Evolutionary conservation across 2,329 filamentous ascomycete genomes (phyloP).

Genomic region (Ascochyta clinopodiicola): DNA sequence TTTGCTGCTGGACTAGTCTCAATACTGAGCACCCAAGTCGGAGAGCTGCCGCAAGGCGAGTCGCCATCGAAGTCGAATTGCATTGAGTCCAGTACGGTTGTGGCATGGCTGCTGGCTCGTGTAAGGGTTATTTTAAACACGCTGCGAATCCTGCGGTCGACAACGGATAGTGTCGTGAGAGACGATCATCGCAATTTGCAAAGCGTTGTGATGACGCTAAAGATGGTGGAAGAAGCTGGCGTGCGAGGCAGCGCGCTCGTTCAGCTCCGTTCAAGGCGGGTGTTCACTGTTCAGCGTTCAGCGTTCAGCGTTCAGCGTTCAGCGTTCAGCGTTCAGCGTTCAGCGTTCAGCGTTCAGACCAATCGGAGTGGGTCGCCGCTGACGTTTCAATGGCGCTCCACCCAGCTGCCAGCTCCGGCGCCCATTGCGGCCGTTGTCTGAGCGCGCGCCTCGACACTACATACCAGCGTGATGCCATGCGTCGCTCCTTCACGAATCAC

Average conservation of each 20-base stretch:
- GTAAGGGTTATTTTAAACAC: slow-evolving; percentile 20
- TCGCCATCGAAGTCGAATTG: slow-evolving; percentile 10
- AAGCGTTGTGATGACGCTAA: not conserved
- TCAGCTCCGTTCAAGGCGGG: slow-evolving; percentile 5
- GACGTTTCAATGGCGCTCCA: slow-evolving; percentile 6
- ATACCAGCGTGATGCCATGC: slow-evolving; percentile 17
- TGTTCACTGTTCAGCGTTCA: slow-evolving; percentile 16
- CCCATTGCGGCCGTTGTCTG: slow-evolving; percentile 21
- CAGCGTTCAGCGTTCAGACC: too few relatives aligned
- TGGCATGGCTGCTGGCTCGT: slow-evolving; percentile 12
- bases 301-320: not conserved
- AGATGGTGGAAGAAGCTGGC: slow-evolving; percentile 2
- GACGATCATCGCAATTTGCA: slow-evolving; percentile 11
- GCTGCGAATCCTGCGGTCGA: slow-evolving; percentile 2
- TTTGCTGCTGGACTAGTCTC: slow-evolving; percentile 6
- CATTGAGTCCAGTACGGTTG: slow-evolving; percentile 14
- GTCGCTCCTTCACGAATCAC: slow-evolving; percentile 23
- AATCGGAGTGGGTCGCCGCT: too few relatives aligned
- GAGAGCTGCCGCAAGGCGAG: slow-evolving; percentile 17
- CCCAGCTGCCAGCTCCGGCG: slow-evolving; percentile 22
- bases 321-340: too few relatives aligned
- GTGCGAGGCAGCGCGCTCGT: slow-evolving; percentile 1
- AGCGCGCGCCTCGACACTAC: slow-evolving; percentile 34
- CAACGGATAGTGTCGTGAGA: slow-evolving; percentile 8
- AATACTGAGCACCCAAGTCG: slow-evolving; percentile 8